phyloP scores from a whole-genome alignment of 176 grass and related monocot species.

The Typha latifolia region DNA sequence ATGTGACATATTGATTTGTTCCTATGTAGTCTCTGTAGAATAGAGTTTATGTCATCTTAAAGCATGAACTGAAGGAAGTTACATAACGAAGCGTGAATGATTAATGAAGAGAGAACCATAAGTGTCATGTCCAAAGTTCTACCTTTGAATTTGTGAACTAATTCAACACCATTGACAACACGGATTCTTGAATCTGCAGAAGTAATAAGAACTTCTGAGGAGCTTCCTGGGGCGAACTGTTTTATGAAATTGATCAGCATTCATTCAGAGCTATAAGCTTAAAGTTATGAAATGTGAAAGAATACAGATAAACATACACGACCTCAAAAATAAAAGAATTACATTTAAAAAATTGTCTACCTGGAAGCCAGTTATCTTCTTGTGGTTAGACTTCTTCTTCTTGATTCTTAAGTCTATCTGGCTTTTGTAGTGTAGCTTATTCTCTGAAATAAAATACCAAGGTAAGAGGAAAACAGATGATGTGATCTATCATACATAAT shows the following conservation, averaged over 20 bases:
- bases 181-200: constrained; percentile 99
- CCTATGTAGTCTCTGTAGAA: too few relatives aligned
- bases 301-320: too few relatives aligned
- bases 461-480: constrained; percentile 3
- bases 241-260: constrained; percentile 1
- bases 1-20: too few relatives aligned
- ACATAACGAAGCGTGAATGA: neutral
- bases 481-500: neutral
- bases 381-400: constrained; percentile 86
- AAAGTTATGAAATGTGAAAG: constrained; percentile 5
- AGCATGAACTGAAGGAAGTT: neutral
- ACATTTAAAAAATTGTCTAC: constrained; percentile 28
- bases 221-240: constrained; percentile 96
- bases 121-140: constrained; percentile 6
- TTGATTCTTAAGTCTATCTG: constrained; percentile 75
- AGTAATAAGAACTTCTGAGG: constrained; percentile 84
- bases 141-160: constrained; percentile 99
- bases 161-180: constrained; percentile 77
- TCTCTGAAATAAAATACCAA: constrained; percentile 45
- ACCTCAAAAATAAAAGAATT: neutral
- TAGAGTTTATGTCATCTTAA: neutral
- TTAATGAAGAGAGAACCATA: neutral
- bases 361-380: constrained; percentile 99
- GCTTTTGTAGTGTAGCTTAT: constrained; percentile 73
- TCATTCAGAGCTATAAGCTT: neutral